Conservation (phyloP, 257 asterid genomes). For the Coffea canephora region DNA sequence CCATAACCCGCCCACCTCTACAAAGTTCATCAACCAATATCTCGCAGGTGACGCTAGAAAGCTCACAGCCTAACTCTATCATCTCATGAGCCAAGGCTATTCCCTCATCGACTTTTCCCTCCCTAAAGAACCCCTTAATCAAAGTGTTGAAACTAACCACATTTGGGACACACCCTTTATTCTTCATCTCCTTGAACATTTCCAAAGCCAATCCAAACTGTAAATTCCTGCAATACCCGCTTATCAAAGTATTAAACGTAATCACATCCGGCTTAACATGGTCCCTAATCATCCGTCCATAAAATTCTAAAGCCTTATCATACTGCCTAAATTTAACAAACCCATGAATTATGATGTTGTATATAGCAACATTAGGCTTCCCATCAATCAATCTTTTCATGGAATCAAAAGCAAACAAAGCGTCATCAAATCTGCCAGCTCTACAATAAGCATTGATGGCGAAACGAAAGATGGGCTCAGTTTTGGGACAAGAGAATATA, state of each 20-base stretch:
- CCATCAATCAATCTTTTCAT: conserved; percentile 82
- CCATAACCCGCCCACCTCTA: conserved; percentile 46
- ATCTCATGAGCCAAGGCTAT: conserved; percentile 81
- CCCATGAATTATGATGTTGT: conserved; percentile 72
- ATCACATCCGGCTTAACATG: conserved; percentile 65
- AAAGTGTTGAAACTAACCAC: conserved; percentile 87
- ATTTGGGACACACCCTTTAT: conserved; percentile 75
- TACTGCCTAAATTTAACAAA: conserved; percentile 55
- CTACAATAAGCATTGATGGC: conserved; percentile 60
- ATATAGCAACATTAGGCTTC: conserved; percentile 55
- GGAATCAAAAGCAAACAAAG: conserved; percentile 56
- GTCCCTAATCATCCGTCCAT: conserved; percentile 59
- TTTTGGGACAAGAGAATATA: conserved; percentile 76
- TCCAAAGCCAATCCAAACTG: conserved; percentile 58
- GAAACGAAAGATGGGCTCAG: conserved; percentile 64
- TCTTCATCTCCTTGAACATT: conserved; percentile 82
- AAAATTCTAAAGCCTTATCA: conserved; percentile 56
- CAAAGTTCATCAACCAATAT: conserved; percentile 71
- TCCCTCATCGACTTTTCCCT: conserved; percentile 67
- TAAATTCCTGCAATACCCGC: conserved; percentile 62
- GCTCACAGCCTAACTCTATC: conserved; percentile 69
- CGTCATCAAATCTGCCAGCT: conserved; percentile 59
- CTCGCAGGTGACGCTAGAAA: conserved; percentile 74
- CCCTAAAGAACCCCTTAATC: conserved; percentile 71
- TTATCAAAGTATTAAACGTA: conserved; percentile 74